Evolutionary conservation across 2,329 filamentous ascomycete genomes (phyloP), one percentile per base, ranked within the genome.

Genomic region (Cryoendolithus antarcticus): DNA sequence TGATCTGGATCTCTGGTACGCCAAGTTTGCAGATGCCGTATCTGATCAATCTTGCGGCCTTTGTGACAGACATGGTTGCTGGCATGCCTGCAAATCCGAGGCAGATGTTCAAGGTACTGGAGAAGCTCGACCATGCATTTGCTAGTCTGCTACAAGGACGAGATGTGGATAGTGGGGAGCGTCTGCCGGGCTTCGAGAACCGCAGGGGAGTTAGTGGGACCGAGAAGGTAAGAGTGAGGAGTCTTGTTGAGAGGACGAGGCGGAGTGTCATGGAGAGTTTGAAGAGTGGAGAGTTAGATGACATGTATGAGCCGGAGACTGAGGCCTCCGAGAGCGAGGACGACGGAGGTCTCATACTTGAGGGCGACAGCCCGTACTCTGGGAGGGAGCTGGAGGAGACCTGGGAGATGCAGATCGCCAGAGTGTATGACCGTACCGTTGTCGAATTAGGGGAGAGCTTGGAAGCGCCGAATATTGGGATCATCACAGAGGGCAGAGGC

Each of bases 181-280:
- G 65, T 0, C 64, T 94, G 1, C 78, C 84, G 0, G 85, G 86
- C 0, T 86, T 88, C 45, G 74, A 77, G 46, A 69, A 65, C 5
- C 72, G 72, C 1, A 63, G 69, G 4, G 63, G 63, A 6, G 80
- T 84, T 1, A 80, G 84, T 66, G 86, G 78, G 11, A 89, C 83
- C 1, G 86, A 95, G 58, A 93, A 91, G 70, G 86, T 96, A 6
- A 74, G 89, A 31, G 81, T 88, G 47, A 81, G 83, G 54, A 84
- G 83, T 53, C 65, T 93, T 24, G 82, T 86, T 0, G 83, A 93
- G 55, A 74, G 80, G 47, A 83, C 82, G 10, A 71, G 88, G 19
- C 63, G 86, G 6, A 60, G 75, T 4, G 75, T 89, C 41, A 74
- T 86, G 1, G 77, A 83, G 43, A 71, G 77, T 10, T 71, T 86